These are phyloP conservation scores for Ophiocordyceps camponoti-leonardi DNA, from an alignment of 2,329 filamentous ascomycete genomes.

Conservation along the genomic window DNA sequence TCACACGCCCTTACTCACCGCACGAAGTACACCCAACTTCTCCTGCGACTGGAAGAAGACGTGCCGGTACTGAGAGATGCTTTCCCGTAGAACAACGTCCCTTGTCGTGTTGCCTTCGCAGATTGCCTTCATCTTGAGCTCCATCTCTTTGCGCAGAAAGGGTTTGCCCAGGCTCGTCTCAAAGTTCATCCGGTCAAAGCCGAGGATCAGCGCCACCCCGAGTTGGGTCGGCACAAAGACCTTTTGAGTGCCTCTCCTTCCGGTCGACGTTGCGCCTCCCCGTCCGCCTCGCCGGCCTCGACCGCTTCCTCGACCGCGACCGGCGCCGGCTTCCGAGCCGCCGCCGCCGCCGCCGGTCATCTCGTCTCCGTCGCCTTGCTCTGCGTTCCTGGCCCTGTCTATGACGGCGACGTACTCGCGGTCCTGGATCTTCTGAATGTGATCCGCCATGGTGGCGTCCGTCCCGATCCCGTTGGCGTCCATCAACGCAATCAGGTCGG, in stretches of 20 bases:
- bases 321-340: conserved; percentile 13
- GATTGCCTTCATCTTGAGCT: conserved; percentile 90
- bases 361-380: conserved; percentile 21
- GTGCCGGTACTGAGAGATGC: conserved; percentile 68
- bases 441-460: conserved; percentile 97
- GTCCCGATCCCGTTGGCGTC: conserved; percentile 97
- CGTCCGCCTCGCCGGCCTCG: conserved; percentile 20
- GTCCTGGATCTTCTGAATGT: conserved; percentile 90
- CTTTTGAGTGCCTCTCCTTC: conserved; percentile 37
- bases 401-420: conserved; percentile 64
- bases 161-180: conserved; percentile 90
- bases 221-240: conserved; percentile 89
- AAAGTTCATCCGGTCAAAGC: conserved; percentile 86
- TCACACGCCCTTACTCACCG: conserved; percentile 24
- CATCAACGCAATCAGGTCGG: conserved; percentile 91
- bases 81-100: conserved; percentile 62
- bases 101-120: conserved; percentile 71
- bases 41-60: conserved; percentile 72
- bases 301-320: conserved; percentile 30
- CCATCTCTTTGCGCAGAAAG: conserved; percentile 95
- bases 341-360: conserved; percentile 17
- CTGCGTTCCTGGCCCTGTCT: conserved; percentile 23
- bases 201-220: conserved; percentile 80
- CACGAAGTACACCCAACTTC: conserved; percentile 50
- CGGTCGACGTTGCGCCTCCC: conserved; percentile 23